Conservation (phyloP, 371 early-diverging fungal genomes). For the Coemansia sp. region DNA sequence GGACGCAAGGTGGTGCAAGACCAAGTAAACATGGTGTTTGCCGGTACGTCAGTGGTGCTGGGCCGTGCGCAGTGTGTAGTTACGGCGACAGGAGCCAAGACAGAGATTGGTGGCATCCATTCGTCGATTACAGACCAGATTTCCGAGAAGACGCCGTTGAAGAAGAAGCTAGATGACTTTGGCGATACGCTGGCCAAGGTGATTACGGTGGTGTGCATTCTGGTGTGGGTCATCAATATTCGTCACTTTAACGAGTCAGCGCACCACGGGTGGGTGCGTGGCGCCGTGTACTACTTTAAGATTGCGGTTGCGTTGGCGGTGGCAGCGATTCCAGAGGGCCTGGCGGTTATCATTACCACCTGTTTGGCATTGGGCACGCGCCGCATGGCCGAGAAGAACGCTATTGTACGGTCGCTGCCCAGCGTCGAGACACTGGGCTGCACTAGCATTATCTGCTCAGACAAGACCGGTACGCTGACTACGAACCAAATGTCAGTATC, state of each 20-base stretch:
- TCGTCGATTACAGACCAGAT: slow-evolving; percentile 78
- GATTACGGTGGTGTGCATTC: slow-evolving; percentile 89
- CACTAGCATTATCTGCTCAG: slow-evolving; percentile 95
- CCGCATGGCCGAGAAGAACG: slow-evolving; percentile 94
- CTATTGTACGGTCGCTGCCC: slow-evolving; percentile 91
- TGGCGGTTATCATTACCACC: slow-evolving; percentile 96
- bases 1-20: slow-evolving; percentile 88
- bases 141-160: slow-evolving; percentile 91
- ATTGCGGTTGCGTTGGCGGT: slow-evolving; percentile 98
- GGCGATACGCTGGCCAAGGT: slow-evolving; percentile 94
- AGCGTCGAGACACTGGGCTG: slow-evolving; percentile 97
- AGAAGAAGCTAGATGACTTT: slow-evolving; percentile 93
- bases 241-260: slow-evolving; percentile 89
- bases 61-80: slow-evolving; percentile 91
- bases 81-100: slow-evolving; percentile 78
- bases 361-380: slow-evolving; percentile 95
- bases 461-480: slow-evolving; percentile 99
- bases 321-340: slow-evolving; percentile 99
- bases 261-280: slow-evolving; percentile 87
- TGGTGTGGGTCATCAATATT: slow-evolving; percentile 96
- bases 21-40: slow-evolving; percentile 90
- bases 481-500: slow-evolving; percentile 95
- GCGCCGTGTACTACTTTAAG: slow-evolving; percentile 93
- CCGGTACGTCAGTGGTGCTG: slow-evolving; percentile 92
- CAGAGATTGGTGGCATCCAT: slow-evolving; percentile 95